phyloP scores from a whole-genome alignment of 345 rosid species.

The Euphorbia lathyris region DNA sequence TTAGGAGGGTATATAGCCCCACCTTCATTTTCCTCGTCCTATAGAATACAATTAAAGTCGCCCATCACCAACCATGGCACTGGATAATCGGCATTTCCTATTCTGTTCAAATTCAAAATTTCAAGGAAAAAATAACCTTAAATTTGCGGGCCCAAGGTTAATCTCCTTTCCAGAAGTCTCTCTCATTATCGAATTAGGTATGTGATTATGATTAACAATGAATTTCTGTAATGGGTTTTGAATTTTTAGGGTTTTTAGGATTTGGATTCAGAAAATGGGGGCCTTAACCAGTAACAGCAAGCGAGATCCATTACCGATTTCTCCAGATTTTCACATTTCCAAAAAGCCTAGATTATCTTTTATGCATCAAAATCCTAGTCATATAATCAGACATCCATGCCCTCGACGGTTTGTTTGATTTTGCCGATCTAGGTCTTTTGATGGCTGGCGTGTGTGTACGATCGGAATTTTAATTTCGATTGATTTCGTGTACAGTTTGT shows the following conservation, averaged over 20 bases:
- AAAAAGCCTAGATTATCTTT: conserved; percentile 59
- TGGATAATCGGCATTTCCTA: neutral
- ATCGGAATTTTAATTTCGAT: no score
- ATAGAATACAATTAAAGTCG: no score
- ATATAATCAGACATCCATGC: no score
- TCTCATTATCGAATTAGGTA: neutral
- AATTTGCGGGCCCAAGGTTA: neutral
- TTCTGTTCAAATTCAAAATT: neutral
- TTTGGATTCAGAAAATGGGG: conserved; percentile 45
- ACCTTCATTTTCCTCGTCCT: no score
- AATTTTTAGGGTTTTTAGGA: conserved; percentile 32
- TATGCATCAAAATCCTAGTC: conserved; percentile 32
- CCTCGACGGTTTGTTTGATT: no score
- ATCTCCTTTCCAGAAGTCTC: neutral
- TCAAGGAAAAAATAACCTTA: neutral
- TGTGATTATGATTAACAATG: conserved; percentile 4
- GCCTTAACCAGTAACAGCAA: conserved; percentile 60
- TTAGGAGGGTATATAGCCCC: no score
- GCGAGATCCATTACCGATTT: conserved; percentile 34
- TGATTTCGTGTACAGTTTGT: no score
- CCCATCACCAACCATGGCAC: no score
- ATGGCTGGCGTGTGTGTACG: no score
- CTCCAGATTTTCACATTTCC: conserved; percentile 42
- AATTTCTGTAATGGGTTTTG: conserved; percentile 26
- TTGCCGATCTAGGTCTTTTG: no score